phyloP scores from a whole-genome alignment of 371 early-diverging fungal species.

The Saksenaea oblongispora region DNA sequence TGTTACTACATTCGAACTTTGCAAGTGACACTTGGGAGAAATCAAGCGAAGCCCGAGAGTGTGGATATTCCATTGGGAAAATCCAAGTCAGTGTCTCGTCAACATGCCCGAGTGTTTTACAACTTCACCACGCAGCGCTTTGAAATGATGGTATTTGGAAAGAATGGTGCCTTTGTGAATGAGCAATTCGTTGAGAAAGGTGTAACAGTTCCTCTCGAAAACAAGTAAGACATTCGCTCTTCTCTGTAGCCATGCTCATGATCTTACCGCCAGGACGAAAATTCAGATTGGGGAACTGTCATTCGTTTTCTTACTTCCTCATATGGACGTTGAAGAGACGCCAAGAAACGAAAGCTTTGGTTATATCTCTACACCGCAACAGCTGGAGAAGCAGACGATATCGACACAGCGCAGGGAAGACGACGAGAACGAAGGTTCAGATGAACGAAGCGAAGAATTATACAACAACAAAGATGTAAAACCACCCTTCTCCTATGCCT shows the following conservation, averaged over 20 bases:
- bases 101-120: constrained; percentile 82
- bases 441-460: constrained; percentile 2
- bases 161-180: constrained; percentile 86
- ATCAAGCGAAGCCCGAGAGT: constrained; percentile 53
- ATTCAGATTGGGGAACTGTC: constrained; percentile 82
- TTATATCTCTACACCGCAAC: constrained; percentile 43
- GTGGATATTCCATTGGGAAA: constrained; percentile 85
- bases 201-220: constrained; percentile 68
- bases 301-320: constrained; percentile 75
- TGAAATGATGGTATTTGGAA: constrained; percentile 84
- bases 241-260: neutral
- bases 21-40: constrained; percentile 77
- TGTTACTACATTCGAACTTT: constrained; percentile 83
- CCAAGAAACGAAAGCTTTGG: constrained; percentile 21
- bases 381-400: constrained; percentile 29
- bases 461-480: constrained; percentile 39
- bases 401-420: constrained; percentile 10
- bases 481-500: constrained; percentile 86
- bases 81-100: constrained; percentile 81
- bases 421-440: constrained; percentile 18
- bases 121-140: constrained; percentile 79
- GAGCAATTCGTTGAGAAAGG: constrained; percentile 75
- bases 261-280: constrained; percentile 52
- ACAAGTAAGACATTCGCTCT: constrained; percentile 44
- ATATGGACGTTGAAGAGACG: constrained; percentile 39